Base-by-base conservation (phyloP, 208 protist species). In the Trypanosomatidae sp. region DNA sequence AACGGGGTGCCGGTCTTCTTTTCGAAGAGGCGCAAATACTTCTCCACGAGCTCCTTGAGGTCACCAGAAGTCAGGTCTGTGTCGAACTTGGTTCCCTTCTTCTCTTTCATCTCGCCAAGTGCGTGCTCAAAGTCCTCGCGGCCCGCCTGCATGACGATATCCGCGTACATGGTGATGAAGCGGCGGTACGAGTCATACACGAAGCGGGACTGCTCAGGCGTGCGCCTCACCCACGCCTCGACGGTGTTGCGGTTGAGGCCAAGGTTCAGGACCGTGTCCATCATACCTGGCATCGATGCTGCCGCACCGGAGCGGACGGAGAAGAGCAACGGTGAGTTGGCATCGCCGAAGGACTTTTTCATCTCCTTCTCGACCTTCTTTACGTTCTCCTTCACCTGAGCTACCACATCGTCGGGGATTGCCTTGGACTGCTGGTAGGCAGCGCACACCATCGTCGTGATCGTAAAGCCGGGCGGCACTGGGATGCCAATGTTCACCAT, bases 251-350 rank as follows among this genome's bases (percentile, higher is more conserved):
- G 94, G 80, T 98, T 98, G 44, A 98, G 80, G 50, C 96, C 96
- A 60, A 99, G 88, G 83, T 99, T 99, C 66, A 99, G 86, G 36
- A 99, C 93, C 33, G 97, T 98, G 82, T 97, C 95, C 93, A 98
- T 98, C 97, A 99, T 98, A 41, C 97, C 97, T 53, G 97, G 97
- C 97, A 99, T 99, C 41, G 97, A 99, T 17, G 98, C 90, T 8
- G 90, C 89, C 58, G 97, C 97, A 56, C 97, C 97, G 33, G 91
- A 98, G 74, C 96, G 90, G 46, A 98, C 95, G 59, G 96, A 98
- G 76, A 99, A 91, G 41, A 99, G 87, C 41, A 99, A 88, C 22
- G 97, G 97, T 59, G 96, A 95, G 33, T 74, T 44, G 36, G 73
- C 68, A 66, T 91, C 78, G 49, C 97, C 97, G 78, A 99, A 98